Conservation (phyloP, 106 monocot species). For the Amphibolis antarctica region DNA sequence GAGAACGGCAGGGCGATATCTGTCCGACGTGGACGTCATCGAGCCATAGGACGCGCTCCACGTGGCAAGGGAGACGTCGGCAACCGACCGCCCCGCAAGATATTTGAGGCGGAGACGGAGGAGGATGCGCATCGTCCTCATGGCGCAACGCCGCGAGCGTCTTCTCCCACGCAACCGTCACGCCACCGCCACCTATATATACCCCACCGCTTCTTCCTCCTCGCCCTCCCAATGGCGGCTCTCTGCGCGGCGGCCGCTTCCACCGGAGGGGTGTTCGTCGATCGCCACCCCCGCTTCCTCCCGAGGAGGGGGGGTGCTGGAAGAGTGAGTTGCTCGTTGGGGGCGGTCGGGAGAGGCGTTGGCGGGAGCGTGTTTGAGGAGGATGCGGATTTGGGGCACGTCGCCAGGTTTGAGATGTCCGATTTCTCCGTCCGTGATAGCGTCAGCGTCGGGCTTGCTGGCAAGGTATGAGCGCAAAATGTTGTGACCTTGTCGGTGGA, state of each 20-base stretch:
- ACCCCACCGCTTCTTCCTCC: not conserved
- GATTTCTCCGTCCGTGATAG: constrained; percentile 58
- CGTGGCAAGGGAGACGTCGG: too few species aligned
- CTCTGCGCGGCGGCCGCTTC: not conserved
- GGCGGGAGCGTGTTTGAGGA: constrained; percentile 6
- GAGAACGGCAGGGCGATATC: too few species aligned
- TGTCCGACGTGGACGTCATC: too few species aligned
- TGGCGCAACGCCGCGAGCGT: constrained; percentile 37
- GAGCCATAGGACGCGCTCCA: too few species aligned
- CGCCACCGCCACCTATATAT: constrained; percentile 19
- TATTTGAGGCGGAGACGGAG: too few species aligned
- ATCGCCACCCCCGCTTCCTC: not conserved
- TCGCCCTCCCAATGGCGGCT: not conserved
- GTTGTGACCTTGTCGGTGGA: not conserved
- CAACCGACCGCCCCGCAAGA: too few species aligned
- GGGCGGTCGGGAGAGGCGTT: not conserved
- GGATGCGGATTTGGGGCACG: constrained; percentile 31
- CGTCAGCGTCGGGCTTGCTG: constrained; percentile 80
- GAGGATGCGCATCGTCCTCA: constrained; percentile 16
- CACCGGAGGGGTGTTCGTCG: not conserved
- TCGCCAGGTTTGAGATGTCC: constrained; percentile 39
- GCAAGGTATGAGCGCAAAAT: constrained; percentile 32
- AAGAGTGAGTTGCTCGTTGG: not conserved
- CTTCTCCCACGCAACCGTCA: constrained; percentile 63
- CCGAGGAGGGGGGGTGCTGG: not conserved